Percentiles rank a stretch among this genome's conserved stretches.
phyloP scores from a whole-genome alignment of 2,329 filamentous ascomycete genomes.

The Cladosporium sp. region DNA sequence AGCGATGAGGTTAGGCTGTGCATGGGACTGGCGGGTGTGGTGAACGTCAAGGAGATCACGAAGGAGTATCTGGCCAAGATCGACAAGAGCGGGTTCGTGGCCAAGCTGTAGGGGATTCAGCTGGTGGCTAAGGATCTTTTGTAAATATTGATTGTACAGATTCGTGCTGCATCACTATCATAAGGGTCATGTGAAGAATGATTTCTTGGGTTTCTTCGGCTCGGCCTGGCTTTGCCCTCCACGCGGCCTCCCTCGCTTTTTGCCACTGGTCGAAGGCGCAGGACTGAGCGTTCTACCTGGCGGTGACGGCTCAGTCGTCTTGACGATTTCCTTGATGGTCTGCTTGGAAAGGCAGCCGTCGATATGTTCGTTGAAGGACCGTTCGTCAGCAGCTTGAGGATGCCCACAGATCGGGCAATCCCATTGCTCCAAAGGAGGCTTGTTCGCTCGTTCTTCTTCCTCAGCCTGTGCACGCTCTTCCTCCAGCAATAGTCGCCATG shows the following conservation, averaged over 20 bases:
- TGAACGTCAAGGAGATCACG: conserved; percentile 34
- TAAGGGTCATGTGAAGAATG: conserved; percentile 7
- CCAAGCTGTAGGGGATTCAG: conserved; percentile 23
- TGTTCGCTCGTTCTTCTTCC: conserved; percentile 22
- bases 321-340: conserved; percentile 77
- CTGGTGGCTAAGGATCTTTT: too few relatives aligned
- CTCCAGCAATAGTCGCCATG: conserved; percentile 30
- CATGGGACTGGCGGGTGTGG: conserved; percentile 38
- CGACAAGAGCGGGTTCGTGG: conserved; percentile 27
- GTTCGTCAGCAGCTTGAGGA: conserved; percentile 71
- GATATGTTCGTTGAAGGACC: conserved; percentile 82
- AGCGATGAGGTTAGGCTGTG: conserved; percentile 36
- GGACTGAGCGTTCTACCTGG: not conserved
- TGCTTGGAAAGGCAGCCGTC: conserved; percentile 84
- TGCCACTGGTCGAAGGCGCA: not conserved
- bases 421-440: conserved; percentile 54
- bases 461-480: conserved; percentile 20
- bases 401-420: conserved; percentile 83
- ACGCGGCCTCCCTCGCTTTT: conserved; percentile 4
- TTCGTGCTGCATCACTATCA: conserved; percentile 2
- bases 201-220: conserved; percentile 3
- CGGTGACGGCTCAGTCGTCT: conserved; percentile 3
- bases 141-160: not conserved
- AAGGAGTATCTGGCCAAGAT: conserved; percentile 39
- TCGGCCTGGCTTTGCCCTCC: not conserved